These are phyloP conservation scores for Agrocybe praecox DNA, from an alignment of 768 basidiomycete genomes.

Conservation along the genomic window DNA sequence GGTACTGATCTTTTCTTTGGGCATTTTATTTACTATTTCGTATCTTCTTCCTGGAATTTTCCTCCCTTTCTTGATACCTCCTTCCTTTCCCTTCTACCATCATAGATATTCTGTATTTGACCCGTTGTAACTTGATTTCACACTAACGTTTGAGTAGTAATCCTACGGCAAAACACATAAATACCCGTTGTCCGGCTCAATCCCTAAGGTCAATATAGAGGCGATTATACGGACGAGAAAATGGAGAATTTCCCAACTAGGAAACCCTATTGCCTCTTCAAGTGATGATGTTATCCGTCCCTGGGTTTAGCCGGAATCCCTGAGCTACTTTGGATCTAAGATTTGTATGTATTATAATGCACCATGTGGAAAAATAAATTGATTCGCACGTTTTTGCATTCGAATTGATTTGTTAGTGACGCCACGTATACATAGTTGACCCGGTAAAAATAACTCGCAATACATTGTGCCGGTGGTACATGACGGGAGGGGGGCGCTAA, in stretches of 20 bases:
- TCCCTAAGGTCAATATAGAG: too few species aligned
- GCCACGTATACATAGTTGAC: not conserved
- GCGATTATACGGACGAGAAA: not conserved
- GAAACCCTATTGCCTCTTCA: conserved; percentile 15
- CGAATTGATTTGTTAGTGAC: not conserved
- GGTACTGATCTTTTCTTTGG: conserved; percentile 59
- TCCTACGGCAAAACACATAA: too few species aligned
- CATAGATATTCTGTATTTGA: not conserved
- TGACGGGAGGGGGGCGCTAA: too few species aligned
- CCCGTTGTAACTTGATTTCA: too few species aligned
- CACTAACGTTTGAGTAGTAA: too few species aligned
- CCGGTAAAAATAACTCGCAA: not conserved
- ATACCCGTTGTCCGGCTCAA: too few species aligned
- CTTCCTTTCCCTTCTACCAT: not conserved
- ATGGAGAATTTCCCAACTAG: conserved; percentile 6
- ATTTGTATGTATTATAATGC: too few species aligned
- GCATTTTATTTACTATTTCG: not conserved
- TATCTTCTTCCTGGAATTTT: conserved; percentile 5
- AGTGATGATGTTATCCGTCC: conserved; percentile 1
- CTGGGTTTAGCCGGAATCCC: too few species aligned
- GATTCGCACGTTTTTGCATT: not conserved
- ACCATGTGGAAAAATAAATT: not conserved
- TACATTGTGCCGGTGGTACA: too few species aligned
- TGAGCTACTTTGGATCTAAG: not conserved
- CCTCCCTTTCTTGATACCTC: not conserved